Conservation (phyloP, 2,329 filamentous ascomycete species). For the Pochonia chlamydosporia region DNA sequence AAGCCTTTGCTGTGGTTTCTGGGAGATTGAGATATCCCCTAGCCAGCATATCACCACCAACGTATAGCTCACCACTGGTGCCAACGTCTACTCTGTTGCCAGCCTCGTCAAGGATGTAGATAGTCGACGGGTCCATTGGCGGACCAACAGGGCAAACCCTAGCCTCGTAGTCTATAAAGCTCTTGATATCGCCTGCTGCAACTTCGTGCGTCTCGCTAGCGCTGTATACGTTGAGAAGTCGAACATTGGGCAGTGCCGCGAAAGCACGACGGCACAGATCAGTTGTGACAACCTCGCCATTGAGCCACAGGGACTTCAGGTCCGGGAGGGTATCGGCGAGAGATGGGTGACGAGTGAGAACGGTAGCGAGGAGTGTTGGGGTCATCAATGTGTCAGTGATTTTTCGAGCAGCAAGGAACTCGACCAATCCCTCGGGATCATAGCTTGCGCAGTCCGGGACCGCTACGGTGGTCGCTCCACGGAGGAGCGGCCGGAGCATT, state of each 20-base stretch:
- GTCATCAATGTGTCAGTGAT: constrained; percentile 83
- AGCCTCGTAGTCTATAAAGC: constrained; percentile 57
- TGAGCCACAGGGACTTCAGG: constrained; percentile 69
- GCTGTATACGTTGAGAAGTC: constrained; percentile 74
- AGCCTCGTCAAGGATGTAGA: constrained; percentile 67
- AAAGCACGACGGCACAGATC: constrained; percentile 66
- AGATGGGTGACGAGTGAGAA: constrained; percentile 63
- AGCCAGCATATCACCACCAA: constrained; percentile 68
- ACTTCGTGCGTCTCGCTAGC: constrained; percentile 79
- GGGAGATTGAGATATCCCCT: constrained; percentile 75
- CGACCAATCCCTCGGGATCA: constrained; percentile 68
- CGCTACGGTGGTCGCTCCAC: constrained; percentile 69
- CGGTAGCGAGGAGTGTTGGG: constrained; percentile 69
- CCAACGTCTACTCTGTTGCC: constrained; percentile 59
- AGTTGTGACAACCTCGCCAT: constrained; percentile 76
- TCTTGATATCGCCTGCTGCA: constrained; percentile 67
- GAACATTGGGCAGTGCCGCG: constrained; percentile 60
- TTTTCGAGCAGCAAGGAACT: constrained; percentile 57
- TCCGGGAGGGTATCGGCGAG: constrained; percentile 58
- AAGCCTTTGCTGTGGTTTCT: constrained; percentile 69
- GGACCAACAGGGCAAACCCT: constrained; percentile 70
- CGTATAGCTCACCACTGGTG: constrained; percentile 64
- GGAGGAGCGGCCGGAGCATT: constrained; percentile 68
- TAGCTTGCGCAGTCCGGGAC: constrained; percentile 74
- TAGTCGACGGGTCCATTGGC: constrained; percentile 60